Evolutionary conservation across 495 filamentous ascomycete species (phyloP).

Genomic region (Neurospora cerealis): DNA sequence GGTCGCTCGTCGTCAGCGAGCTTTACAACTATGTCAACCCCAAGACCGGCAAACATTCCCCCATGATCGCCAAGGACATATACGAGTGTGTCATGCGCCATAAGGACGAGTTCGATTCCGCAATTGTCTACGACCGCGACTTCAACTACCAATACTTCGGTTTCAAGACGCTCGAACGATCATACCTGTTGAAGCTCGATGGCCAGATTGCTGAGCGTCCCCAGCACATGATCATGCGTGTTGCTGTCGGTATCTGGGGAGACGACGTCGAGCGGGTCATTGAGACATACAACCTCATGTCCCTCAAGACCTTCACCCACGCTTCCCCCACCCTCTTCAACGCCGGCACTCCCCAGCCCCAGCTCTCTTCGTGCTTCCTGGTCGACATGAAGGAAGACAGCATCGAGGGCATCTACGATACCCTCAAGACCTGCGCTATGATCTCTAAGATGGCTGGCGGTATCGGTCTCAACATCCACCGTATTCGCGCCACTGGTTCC

Average conservation of each 20-base stretch:
- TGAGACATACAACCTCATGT: conserved; percentile 98
- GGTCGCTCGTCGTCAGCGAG: conserved; percentile 85
- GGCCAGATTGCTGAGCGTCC: conserved; percentile 93
- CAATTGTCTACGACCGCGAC: conserved; percentile 96
- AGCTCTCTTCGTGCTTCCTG: conserved; percentile 94
- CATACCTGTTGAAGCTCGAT: conserved; percentile 86
- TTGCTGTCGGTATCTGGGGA: conserved; percentile 91
- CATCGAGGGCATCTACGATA: conserved; percentile 98
- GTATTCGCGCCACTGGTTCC: conserved; percentile 90
- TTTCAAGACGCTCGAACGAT: conserved; percentile 98
- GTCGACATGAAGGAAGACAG: conserved; percentile 98
- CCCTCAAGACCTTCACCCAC: conserved; percentile 93
- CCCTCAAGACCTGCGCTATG: conserved; percentile 97
- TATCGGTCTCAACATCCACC: conserved; percentile 90
- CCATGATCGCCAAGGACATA: conserved; percentile 85
- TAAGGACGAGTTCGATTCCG: conserved; percentile 91
- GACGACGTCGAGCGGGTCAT: conserved; percentile 88
- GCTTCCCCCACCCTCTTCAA: conserved; percentile 97
- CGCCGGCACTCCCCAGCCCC: conserved; percentile 85
- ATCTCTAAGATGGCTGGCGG: conserved; percentile 99
- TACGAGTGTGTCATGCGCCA: conserved; percentile 92
- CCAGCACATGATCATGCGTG: conserved; percentile 99
- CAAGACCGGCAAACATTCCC: conserved; percentile 71
- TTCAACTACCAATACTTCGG: conserved; percentile 99
- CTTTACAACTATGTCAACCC: conserved; percentile 96